These are phyloP conservation scores for Rutidosis leptorrhynchoides DNA, from an alignment of 129 eudicot genomes.

Conservation along the genomic window DNA sequence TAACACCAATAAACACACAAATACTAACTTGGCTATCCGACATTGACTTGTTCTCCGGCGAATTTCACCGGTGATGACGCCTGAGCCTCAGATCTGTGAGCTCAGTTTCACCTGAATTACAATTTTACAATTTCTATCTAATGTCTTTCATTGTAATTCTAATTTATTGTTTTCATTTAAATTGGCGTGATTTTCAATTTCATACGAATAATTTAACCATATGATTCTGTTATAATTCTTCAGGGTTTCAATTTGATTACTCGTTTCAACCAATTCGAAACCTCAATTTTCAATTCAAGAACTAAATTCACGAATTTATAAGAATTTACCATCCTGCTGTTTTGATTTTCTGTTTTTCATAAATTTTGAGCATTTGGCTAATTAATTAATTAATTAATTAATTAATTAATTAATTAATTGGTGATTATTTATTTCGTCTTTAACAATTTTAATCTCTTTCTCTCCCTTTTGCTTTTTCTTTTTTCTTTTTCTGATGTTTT, in stretches of 20 bases:
- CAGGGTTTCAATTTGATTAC: slow-evolving; percentile 17
- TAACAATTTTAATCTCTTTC: background rate
- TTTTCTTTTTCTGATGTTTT: background rate
- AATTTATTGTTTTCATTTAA: background rate
- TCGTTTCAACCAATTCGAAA: slow-evolving; percentile 9
- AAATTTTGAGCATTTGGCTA: background rate
- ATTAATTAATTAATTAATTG: background rate
- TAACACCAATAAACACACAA: slow-evolving; percentile 11
- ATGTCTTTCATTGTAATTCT: background rate
- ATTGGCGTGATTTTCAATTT: slow-evolving; percentile 39
- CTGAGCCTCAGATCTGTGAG: slow-evolving; percentile 53
- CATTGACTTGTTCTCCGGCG: slow-evolving; percentile 38
- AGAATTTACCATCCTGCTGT: slow-evolving; percentile 27
- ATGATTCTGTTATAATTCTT: slow-evolving; percentile 22
- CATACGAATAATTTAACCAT: slow-evolving; percentile 25
- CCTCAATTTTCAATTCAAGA: slow-evolving; percentile 15
- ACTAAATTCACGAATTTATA: slow-evolving; percentile 27
- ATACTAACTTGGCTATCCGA: slow-evolving; percentile 41
- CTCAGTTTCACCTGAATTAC: slow-evolving; percentile 33
- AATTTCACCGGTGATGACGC: slow-evolving; percentile 36
- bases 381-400: no score
- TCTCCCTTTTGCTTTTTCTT: background rate
- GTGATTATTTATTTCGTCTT: background rate
- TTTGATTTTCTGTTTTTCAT: slow-evolving; percentile 17
- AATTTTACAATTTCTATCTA: background rate